Base-by-base conservation (phyloP, 1,139 yeast species). In the Hyphopichia wangnamkhiaoensis region DNA sequence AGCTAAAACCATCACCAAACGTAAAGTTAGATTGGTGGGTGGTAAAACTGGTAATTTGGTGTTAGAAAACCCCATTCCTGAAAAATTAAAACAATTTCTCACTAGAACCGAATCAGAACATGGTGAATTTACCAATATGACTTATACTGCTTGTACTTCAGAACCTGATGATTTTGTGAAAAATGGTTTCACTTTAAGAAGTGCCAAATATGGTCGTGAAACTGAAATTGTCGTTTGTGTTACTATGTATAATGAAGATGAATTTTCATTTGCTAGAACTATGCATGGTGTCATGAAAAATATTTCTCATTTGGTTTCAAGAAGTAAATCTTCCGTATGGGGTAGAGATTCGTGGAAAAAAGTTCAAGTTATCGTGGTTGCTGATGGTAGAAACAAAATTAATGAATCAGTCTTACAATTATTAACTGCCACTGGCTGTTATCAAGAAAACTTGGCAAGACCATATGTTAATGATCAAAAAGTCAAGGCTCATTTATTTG, bases 241-340 rank as follows among this genome's bases (percentile, higher is more conserved):
- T 46, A 91, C 98, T 35, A 90, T 93, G 96, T 93, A 91, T 68
- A 93, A 93, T 58, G 98, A 93, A 65, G 95, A 87, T 59, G 96
- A 90, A 58, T 72, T 74, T 42, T 76, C 94, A 1, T 80, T 93
- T 59, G 88, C 97, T 1, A 79, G 98, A 63, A 93, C 98, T 0
- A 74, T 93, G 77, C 96, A 93, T 59, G 85, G 95, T 0, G 93
- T 91, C 16, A 88, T 91, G 88, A 85, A 83, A 52, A 93, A 93
- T 61, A 80, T 93, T 47, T 88, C 96, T 2, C 94, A 90, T 53
- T 70, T 93, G 38, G 83, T 95, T 56, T 79, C 84, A 13, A 79
- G 98, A 59, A 76, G 79, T 40, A 84, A 82, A 56, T 84, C 95
- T 31, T 72, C 86, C 35, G 84, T 84, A 15, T 93, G 98, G 98